Percentiles rank a stretch among this genome's conserved stretches.
Evolutionary conservation across 139 green algal species (phyloP).

Genomic region (Edaphochlamys debaryana): DNA sequence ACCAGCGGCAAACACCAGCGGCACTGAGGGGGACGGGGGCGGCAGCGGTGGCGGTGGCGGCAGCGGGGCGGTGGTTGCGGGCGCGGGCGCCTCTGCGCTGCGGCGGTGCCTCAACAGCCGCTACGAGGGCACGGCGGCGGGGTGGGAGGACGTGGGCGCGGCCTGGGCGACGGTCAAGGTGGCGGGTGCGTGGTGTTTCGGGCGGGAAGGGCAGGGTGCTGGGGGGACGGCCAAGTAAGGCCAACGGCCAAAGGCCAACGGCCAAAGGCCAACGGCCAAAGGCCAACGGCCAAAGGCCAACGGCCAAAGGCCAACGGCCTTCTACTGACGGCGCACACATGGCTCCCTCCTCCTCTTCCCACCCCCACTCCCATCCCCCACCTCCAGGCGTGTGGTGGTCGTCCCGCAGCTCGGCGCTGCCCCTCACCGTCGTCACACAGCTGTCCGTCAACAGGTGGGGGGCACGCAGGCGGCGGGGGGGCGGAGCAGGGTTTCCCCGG

Average conservation of each 20-base stretch:
- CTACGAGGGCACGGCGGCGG: not conserved
- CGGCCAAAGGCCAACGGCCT: too few relatives aligned
- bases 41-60: not conserved
- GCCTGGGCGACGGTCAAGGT: constrained; percentile 11
- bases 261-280: not conserved
- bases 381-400: constrained; percentile 33
- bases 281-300: too few relatives aligned
- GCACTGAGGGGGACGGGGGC: not conserved
- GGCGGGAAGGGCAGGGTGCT: not conserved
- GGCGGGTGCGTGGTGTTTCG: not conserved
- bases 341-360: too few relatives aligned
- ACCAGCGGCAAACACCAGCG: not conserved
- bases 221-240: not conserved
- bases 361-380: too few relatives aligned
- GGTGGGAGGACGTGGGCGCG: constrained; percentile 22
- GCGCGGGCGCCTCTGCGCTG: not conserved
- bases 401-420: not conserved
- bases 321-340: not conserved
- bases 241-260: too few relatives aligned
- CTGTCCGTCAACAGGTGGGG: constrained; percentile 29
- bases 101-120: constrained; percentile 27
- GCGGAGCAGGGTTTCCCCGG: too few relatives aligned
- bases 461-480: too few relatives aligned
- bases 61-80: not conserved
- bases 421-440: constrained; percentile 48